Conservation (phyloP, 2,329 filamentous ascomycete species). For the Phyllosticta capitalensis region DNA sequence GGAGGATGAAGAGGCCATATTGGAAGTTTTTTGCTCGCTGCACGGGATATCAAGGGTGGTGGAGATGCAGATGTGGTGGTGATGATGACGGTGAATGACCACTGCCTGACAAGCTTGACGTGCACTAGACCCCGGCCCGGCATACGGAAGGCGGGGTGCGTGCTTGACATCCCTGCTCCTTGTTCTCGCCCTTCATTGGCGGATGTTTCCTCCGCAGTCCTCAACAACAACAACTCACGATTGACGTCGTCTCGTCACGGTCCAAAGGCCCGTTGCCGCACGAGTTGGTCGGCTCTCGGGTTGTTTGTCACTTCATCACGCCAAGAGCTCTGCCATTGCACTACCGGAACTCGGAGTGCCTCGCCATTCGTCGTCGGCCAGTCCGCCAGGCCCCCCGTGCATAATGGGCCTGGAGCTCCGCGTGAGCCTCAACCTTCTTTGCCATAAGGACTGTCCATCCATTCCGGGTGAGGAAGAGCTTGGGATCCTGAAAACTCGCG, state of each 20-base stretch:
- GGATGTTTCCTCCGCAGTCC: too few relatives aligned
- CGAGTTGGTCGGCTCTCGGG: neutral
- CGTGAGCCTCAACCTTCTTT: neutral
- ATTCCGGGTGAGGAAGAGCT: neutral
- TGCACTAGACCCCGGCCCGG: too few relatives aligned
- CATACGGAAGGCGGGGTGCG: too few relatives aligned
- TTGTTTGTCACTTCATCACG: neutral
- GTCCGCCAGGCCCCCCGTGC: neutral
- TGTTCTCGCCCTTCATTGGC: too few relatives aligned
- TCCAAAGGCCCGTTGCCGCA: neutral
- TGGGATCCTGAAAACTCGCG: neutral
- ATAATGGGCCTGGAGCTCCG: neutral
- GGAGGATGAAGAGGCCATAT: conserved; percentile 30
- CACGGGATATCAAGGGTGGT: neutral
- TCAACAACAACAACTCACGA: neutral
- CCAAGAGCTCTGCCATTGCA: neutral
- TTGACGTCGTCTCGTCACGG: neutral
- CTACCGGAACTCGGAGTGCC: neutral
- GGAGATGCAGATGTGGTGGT: neutral
- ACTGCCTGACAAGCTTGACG: too few relatives aligned
- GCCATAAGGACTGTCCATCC: neutral
- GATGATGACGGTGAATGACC: neutral
- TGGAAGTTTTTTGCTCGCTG: conserved; percentile 1
- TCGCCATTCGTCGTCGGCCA: neutral
- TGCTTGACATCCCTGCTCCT: too few relatives aligned